Percentiles rank a stretch among this genome's conserved stretches.
Evolutionary conservation across 2,329 filamentous ascomycete genomes (phyloP).

Genomic region (Fusarium nanum): DNA sequence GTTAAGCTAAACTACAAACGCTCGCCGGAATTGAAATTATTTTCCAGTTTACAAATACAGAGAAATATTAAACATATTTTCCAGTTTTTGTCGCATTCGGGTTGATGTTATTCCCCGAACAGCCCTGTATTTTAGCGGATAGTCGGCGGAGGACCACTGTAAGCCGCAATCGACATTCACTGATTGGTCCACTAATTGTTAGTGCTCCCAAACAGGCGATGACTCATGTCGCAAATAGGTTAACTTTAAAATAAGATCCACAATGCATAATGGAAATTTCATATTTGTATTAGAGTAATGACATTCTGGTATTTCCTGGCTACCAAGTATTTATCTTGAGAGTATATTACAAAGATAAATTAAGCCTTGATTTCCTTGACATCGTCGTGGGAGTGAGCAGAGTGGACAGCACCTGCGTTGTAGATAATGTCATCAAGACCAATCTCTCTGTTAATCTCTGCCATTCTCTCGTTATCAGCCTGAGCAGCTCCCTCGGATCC

Average conservation of each 20-base stretch:
- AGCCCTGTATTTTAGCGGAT: not conserved
- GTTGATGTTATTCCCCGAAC: not conserved
- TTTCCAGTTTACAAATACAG: not conserved
- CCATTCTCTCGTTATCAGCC: conserved; percentile 76
- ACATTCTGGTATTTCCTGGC: not conserved
- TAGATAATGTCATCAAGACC: conserved; percentile 57
- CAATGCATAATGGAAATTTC: not conserved
- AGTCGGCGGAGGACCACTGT: not conserved
- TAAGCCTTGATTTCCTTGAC: not conserved
- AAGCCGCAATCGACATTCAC: fast-evolving
- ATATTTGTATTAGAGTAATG: not conserved
- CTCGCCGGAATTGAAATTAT: not conserved
- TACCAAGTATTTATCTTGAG: no score
- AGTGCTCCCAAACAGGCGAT: not conserved
- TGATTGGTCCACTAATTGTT: not conserved
- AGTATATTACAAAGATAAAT: not conserved
- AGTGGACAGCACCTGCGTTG: not conserved
- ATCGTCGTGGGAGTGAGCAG: not conserved
- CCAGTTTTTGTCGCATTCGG: not conserved
- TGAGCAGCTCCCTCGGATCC: conserved; percentile 73
- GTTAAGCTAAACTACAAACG: fast-evolving
- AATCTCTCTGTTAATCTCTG: conserved; percentile 77
- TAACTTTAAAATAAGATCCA: not conserved
- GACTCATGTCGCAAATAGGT: not conserved
- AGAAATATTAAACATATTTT: not conserved